phyloP scores from a whole-genome alignment of 2,329 filamentous ascomycete species.

The Rhinocladiella similis region DNA sequence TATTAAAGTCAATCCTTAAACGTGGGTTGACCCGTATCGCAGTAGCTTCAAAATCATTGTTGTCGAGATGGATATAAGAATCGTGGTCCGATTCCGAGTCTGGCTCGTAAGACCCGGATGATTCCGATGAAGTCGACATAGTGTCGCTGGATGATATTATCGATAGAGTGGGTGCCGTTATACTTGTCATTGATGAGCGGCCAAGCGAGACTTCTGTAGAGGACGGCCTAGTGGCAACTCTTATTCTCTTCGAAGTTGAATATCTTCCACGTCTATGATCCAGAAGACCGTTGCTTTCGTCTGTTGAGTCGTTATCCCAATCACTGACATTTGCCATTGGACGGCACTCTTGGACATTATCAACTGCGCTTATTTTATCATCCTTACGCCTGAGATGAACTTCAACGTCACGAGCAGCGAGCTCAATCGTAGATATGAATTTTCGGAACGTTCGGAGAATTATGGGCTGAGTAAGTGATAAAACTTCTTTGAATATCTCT shows the following conservation, averaged over 20 bases:
- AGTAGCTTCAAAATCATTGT: not conserved
- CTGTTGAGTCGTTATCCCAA: not conserved
- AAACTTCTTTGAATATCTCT: not conserved
- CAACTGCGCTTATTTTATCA: no score
- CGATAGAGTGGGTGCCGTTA: not conserved
- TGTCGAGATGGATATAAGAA: not conserved
- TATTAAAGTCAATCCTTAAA: slow-evolving; percentile 7
- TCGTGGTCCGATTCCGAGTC: not conserved
- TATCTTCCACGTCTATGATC: not conserved
- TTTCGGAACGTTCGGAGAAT: not conserved
- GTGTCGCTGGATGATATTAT: not conserved
- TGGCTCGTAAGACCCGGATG: not conserved
- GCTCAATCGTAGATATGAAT: not conserved
- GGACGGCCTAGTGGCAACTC: not conserved
- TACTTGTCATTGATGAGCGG: no score
- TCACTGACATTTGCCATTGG: no score
- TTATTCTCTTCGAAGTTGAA: not conserved
- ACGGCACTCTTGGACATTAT: no score
- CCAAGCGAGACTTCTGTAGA: not conserved
- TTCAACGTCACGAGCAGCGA: not conserved
- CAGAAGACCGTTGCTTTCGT: not conserved
- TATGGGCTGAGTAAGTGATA: not conserved
- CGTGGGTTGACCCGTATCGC: not conserved
- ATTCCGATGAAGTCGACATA: not conserved
- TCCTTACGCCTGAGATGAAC: not conserved